Evolutionary conservation across 2,329 filamentous ascomycete genomes (phyloP), one percentile per base, ranked within the genome.

Genomic region (Clathrospora elynae): DNA sequence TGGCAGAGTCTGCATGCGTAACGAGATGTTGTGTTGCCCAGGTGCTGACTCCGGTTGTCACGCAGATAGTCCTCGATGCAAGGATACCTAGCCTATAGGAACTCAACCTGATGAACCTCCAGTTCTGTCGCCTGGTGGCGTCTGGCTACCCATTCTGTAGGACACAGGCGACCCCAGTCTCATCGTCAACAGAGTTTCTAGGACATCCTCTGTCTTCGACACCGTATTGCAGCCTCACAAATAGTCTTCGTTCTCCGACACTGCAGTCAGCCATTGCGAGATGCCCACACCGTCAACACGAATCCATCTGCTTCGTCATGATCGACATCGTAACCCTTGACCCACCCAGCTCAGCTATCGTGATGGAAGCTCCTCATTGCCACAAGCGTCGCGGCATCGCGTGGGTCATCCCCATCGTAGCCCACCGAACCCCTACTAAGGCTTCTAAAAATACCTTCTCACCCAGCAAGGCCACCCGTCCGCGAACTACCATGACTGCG

Each of bases 311-410:
- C 48, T 46, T 42, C 42, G 40, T 56, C 47, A 46, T 36, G 47
- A 35, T 35, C 20, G 14, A 38, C 20, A 32, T 35, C 16, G 47
- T 24, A 34, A 32, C 16, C 12, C 22, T 12, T 24, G 26, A 26
- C 19, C 35, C 34, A 35, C 34, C 11, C 16, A 46, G 29, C 22
- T 20, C 33, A 48, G 39, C 43, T 41, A 42, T 49, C 34, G 44
- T 53, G 40, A 37, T 22, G 24, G 42, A 30, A 29, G 32, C 41
- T 37, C 35, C 38, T 28, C 42, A 45, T 48, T 46, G 48, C 48
- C 48, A 45, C 49, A 55, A 46, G 48, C 45, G 45, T 52, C 47
- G 48, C 38, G 36, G 47, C 49, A 25, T 46, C 38, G 45, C 37
- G 41, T 48, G 44, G 40, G 39, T 39, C 25, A 25, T 50, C 40